Conservation (phyloP, 2,329 filamentous ascomycete species). For the Tolypocladium paradoxum region DNA sequence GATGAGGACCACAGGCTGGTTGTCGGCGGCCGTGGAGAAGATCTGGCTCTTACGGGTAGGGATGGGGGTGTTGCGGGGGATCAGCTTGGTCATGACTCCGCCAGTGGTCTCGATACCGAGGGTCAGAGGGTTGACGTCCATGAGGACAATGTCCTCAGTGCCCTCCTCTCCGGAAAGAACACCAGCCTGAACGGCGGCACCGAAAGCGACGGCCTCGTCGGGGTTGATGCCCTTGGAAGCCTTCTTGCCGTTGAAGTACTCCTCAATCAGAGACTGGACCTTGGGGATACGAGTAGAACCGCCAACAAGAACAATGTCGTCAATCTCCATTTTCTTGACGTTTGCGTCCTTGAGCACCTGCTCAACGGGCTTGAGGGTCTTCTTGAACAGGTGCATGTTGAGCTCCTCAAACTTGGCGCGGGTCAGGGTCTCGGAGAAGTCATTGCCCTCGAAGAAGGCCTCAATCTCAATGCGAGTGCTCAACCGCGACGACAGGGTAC, state of each 20-base stretch:
- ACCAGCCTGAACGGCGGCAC: constrained; percentile 94
- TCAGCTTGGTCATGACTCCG: constrained; percentile 95
- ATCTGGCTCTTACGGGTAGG: constrained; percentile 96
- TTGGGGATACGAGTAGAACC: constrained; percentile 99
- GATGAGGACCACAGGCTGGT: constrained; percentile 91
- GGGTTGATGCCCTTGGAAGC: constrained; percentile 99
- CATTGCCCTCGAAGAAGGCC: constrained; percentile 89
- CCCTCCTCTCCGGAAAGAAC: constrained; percentile 82
- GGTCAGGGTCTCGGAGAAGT: constrained; percentile 97
- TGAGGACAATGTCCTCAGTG: constrained; percentile 73
- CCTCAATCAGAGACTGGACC: constrained; percentile 88
- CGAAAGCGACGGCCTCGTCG: constrained; percentile 96
- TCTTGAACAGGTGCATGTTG: constrained; percentile 99
- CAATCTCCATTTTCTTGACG: constrained; percentile 87
- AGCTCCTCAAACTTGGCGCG: constrained; percentile 99
- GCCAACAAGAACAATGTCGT: constrained; percentile 96
- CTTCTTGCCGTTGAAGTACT: constrained; percentile 93
- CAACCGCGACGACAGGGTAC: constrained; percentile 90
- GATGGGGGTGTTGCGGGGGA: constrained; percentile 87
- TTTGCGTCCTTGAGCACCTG: constrained; percentile 98
- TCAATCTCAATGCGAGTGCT: constrained; percentile 93
- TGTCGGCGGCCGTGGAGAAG: constrained; percentile 93
- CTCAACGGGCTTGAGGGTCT: constrained; percentile 96
- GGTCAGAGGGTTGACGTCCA: constrained; percentile 95
- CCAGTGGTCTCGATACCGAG: constrained; percentile 96